Evolutionary conservation across 2,329 filamentous ascomycete species (phyloP), one percentile per base, ranked within the genome.

Genomic region (Cladosporium sp.): DNA sequence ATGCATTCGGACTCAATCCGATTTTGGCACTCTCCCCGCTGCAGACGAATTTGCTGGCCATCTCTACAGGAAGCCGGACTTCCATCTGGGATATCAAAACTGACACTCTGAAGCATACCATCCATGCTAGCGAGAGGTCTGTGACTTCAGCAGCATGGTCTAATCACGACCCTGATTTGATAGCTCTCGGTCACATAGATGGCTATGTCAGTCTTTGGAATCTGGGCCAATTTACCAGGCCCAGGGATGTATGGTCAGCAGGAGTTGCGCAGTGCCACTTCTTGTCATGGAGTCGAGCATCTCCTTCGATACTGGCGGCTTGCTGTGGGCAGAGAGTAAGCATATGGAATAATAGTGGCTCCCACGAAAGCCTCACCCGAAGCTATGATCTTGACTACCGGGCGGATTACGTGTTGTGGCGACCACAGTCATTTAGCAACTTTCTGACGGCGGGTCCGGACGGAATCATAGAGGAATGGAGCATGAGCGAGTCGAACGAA

Each of bases 191-290:
- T 11, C 55, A 59, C 12, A 60, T 64, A 8, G 64, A 67, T 37
- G 65, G 65, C 14, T 60, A 57, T 36, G 61, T 66, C 28, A 64
- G 61, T 25, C 55, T 65, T 4, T 67, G 64, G 64, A 61, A 64
- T n/a, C 49, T 67, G 25, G 54, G 55, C 17, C 47, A 64, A 9
- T 42, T 63, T 7, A 59, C 61, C 17, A 58, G 51, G 20, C 64
- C 65, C 5, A 28, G 63, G 14, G 51, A 63, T 49, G 61, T 64
- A 19, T 50, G 65, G 17, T 40, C 20, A 17, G 42, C 34, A 15
- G 54, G 42, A 25, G 38, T 19, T 7, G 17, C 42, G 11, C 42
- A 49, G 15, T 56, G 54, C 5, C n/a, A 62, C 60, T 8, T 56
- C 55, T 9, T 59, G 56, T 36, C 51, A 60, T 37, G 61, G 63